Percentiles rank a stretch among this genome's conserved stretches.
These are phyloP conservation scores for Talaromyces atroroseus DNA, from an alignment of 2,329 filamentous ascomycete species.

Conservation along the genomic window DNA sequence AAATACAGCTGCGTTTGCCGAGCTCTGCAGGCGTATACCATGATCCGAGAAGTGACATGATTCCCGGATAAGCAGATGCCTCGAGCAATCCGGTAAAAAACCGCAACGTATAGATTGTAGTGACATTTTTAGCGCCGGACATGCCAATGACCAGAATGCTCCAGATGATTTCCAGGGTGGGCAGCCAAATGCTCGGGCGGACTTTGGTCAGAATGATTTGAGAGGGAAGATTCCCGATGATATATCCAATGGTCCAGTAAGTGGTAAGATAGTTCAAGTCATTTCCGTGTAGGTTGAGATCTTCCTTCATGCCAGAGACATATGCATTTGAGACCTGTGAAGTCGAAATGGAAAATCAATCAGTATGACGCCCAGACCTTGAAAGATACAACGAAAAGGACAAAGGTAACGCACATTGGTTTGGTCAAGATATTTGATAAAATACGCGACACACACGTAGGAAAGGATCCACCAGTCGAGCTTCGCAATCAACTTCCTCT, in stretches of 20 bases:
- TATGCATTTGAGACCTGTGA: constrained; percentile 45
- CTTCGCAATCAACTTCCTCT: constrained; percentile 46
- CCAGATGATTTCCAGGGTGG: constrained; percentile 27
- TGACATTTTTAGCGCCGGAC: constrained; percentile 21
- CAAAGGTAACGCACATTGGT: constrained; percentile 12
- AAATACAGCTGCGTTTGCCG: constrained; percentile 33
- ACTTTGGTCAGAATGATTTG: constrained; percentile 25
- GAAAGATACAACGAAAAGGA: no score
- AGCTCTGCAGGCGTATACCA: constrained; percentile 41
- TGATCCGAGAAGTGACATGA: constrained; percentile 35
- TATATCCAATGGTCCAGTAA: constrained; percentile 21
- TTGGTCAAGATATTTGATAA: constrained; percentile 24
- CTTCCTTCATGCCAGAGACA: constrained; percentile 31
- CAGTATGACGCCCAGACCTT: constrained; percentile 34
- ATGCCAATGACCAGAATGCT: constrained; percentile 28
- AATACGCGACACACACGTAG: constrained; percentile 44
- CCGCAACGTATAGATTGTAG: constrained; percentile 28
- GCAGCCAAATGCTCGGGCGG: constrained; percentile 27
- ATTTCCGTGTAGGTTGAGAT: constrained; percentile 26
- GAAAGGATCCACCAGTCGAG: constrained; percentile 47
- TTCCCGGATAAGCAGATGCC: constrained; percentile 29
- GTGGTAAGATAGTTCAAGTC: constrained; percentile 24
- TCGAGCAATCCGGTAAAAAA: constrained; percentile 35
- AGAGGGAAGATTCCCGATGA: constrained; percentile 17
- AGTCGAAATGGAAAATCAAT: constrained; percentile 26